Base-by-base conservation (phyloP, 2,329 filamentous ascomycete genomes). In the Colletotrichum sp. region DNA sequence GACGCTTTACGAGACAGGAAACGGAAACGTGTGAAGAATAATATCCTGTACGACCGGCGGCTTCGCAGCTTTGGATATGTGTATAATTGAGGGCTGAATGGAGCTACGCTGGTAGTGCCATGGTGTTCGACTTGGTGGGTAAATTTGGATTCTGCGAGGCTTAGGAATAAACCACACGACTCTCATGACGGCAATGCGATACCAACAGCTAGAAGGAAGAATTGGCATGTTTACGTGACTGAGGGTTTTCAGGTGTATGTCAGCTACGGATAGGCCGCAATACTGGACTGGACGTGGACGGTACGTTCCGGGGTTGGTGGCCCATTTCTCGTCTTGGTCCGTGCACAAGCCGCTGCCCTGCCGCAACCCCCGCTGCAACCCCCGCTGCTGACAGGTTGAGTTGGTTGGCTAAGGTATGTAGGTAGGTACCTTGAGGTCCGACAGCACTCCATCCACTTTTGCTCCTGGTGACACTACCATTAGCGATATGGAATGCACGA, bases 291-390 rank as follows among this genome's bases (percentile, higher is more conserved):
- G 28, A 30, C 28, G 28, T 30, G 28, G 24, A 28, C 16, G 13
- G 55, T 6, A 16, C 26, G n/a, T 59, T 30, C 55, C 26, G 22
- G 22, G 24, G 8, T 26, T 64, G n/a, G n/a, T 59, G 24, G 55
- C 55, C 55, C 24, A 12, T 10, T 12, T 22, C 22, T 59, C 16
- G 9, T 12, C 36, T 9, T 64, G 75, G 71, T 26, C 60, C 39
- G 66, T 76, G 75, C 75, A 66, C 30, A 24, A 39, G 60, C 70
- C 75, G 66, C 71, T 36, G 71, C 74, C 74, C 66, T 62, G 74
- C 63, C 59, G 59, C 34, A 24, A 57, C 18, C 24, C 24, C 39
- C 30, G 52, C 67, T 57, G 65, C 34, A 24, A 57, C 18, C 24
- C 24, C 39, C 30, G 52, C 67, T 57, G 48, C 65, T 36, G 44